A percentile compares a stretch with the other conserved stretches of the same genome.
Evolutionary conservation across 2,329 filamentous ascomycete species (phyloP).

Genomic region (Cercospora sp.): DNA sequence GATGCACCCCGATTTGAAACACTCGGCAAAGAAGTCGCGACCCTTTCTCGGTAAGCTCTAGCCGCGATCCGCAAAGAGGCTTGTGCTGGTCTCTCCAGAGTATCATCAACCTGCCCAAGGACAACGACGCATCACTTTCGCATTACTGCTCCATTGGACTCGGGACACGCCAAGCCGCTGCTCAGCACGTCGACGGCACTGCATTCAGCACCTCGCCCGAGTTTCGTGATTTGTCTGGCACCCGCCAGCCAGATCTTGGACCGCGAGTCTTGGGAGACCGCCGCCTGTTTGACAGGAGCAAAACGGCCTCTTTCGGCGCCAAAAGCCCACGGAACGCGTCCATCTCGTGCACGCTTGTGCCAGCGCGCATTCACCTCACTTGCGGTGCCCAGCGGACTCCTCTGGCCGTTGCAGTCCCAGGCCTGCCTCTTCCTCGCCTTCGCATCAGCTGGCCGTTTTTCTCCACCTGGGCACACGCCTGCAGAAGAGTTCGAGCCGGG

Average conservation of each 20-base stretch:
- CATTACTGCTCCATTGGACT: conserved; percentile 1
- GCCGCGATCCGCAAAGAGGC: conserved; percentile 2
- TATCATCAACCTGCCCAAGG: conserved; percentile 1
- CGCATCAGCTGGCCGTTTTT: conserved; percentile 17
- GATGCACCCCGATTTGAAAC: conserved; percentile 4
- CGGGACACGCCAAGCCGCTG: conserved; percentile 22
- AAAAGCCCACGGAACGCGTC: background rate
- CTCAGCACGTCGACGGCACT: conserved; percentile 8
- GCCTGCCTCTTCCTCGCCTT: conserved; percentile 4
- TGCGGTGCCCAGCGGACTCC: background rate
- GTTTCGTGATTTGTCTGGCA: conserved; percentile 21
- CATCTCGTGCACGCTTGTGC: background rate
- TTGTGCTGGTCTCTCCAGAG: conserved; percentile 5
- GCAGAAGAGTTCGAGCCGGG: conserved; percentile 21
- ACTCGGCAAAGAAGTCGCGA: conserved; percentile 2
- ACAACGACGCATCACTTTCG: conserved; percentile 15
- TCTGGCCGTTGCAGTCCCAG: background rate
- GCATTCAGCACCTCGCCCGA: conserved; percentile 4
- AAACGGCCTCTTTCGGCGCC: background rate
- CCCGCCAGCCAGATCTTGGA: conserved; percentile 24
- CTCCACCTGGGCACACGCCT: conserved; percentile 22
- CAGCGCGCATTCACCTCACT: background rate
- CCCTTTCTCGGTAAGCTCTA: conserved; percentile 5
- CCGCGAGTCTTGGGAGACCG: conserved; percentile 10
- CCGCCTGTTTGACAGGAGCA: conserved; percentile 16